phyloP scores from a whole-genome alignment of 2,329 filamentous ascomycete species.

The Colletotrichum aenigma region DNA sequence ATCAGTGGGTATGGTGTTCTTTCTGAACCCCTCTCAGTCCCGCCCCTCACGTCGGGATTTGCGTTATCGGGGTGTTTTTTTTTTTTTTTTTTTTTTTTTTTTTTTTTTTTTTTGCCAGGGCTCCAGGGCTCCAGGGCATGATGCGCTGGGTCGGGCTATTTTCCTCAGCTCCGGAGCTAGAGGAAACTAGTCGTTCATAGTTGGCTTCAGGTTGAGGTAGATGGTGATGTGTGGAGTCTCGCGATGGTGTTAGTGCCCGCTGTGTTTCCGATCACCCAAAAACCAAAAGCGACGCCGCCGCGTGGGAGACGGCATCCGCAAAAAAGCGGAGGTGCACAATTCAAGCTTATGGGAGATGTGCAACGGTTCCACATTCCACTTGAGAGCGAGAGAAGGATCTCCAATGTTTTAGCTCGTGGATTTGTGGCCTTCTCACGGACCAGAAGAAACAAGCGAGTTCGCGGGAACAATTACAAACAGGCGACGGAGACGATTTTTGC shows the following conservation, averaged over 20 bases:
- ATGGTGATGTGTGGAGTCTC: neutral
- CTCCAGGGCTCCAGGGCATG: neutral
- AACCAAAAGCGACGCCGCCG: neutral
- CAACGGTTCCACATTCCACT: neutral
- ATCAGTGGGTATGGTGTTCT: neutral
- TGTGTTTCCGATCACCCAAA: neutral
- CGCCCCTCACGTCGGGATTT: neutral
- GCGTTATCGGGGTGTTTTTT: neutral
- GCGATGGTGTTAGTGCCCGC: neutral
- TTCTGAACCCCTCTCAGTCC: neutral
- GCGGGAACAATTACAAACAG: neutral
- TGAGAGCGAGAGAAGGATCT: neutral
- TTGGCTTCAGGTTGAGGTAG: neutral
- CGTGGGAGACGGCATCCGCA: neutral
- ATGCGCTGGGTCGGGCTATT: neutral
- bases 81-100: neutral
- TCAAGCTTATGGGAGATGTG: neutral
- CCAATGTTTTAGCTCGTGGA: neutral
- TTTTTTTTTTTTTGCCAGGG: neutral
- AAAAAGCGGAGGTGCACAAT: neutral
- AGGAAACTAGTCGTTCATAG: neutral
- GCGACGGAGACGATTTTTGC: neutral
- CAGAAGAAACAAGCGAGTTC: neutral
- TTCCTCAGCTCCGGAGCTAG: neutral
- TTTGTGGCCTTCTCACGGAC: neutral